Evolutionary conservation across 805 yeast genomes (phyloP).

Genomic region (Kockiozyma suomiensis): DNA sequence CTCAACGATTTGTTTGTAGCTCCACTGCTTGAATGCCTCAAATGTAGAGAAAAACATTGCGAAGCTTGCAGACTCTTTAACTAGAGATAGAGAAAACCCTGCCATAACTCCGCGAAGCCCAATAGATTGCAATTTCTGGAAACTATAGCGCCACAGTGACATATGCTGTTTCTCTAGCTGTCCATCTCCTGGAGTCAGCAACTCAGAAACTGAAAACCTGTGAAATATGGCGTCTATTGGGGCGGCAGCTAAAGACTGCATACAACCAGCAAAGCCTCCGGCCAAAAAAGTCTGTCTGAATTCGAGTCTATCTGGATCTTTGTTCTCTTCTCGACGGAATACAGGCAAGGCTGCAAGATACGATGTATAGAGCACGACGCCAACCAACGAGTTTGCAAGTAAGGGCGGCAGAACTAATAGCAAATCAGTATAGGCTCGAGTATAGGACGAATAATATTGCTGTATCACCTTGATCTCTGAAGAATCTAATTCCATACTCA

Average conservation of each 20-base stretch:
- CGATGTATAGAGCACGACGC: conserved; percentile 80
- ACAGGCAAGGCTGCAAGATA: conserved; percentile 54
- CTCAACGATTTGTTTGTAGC: conserved; percentile 19
- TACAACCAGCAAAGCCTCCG: conserved; percentile 83
- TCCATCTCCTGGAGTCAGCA: conserved; percentile 48
- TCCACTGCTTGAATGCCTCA: conserved; percentile 57
- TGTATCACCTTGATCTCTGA: conserved; percentile 62
- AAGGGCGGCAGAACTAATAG: conserved; percentile 74
- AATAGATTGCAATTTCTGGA: conserved; percentile 65
- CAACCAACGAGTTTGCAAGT: conserved; percentile 85
- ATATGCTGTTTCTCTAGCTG: conserved; percentile 43
- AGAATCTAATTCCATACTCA: conserved; percentile 80
- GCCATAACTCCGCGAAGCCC: conserved; percentile 88
- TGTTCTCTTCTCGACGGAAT: conserved; percentile 13
- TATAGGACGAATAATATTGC: not conserved
- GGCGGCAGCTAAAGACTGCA: conserved; percentile 88
- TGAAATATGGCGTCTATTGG: conserved; percentile 91
- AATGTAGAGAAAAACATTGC: conserved; percentile 59
- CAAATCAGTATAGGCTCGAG: not conserved
- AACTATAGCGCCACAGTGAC: conserved; percentile 77
- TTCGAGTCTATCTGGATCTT: conserved; percentile 50
- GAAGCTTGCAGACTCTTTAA: conserved; percentile 76
- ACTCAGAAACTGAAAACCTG: conserved; percentile 73
- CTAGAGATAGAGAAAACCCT: conserved; percentile 74
- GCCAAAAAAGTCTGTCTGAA: conserved; percentile 57